Evolutionary conservation across 805 yeast species (phyloP), one percentile per base, ranked within the genome.

Genomic region (Yamadazyma philogaea): DNA sequence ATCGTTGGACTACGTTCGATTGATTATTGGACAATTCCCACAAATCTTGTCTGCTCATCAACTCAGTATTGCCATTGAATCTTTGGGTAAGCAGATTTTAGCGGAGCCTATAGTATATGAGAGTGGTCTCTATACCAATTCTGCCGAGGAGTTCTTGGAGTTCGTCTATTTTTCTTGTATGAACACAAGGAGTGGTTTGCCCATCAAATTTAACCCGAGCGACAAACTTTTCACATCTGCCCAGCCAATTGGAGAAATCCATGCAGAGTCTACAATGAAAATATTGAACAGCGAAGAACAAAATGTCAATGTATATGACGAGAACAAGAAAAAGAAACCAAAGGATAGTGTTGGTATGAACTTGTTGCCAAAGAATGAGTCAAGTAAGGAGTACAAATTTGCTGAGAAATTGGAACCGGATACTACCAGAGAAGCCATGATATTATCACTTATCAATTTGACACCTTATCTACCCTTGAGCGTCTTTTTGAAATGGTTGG

Each of bases 11-110:
- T 83, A 83, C 51, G 56, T 79, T 7, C 65, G 65, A 3, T 60
- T 78, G 16, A 64, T 79, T 1, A 53, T 77, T 7, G 48, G 59
- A 1, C 84, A 83, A 46, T 84, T 81, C 52, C 91, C 91, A 0
- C 45, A 46, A 0, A 52, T 69, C 1, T 51, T 84, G 15, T 76
- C 86, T 0, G 61, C 79, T 3, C 54, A 59, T 7, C 91, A 84
- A 54, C 61, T 81, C 16, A 67, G 68, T 18, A 67, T 81, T 16
- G 87, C 86, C 0, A 61, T 79, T 15, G 80, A 74, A 49, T 72
- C 81, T 0, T 60, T 82, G 21, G 78, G 84, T 0, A 68, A 72
- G 46, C 61, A 59, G 38, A 47, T 65, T 16, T 48, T 70, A 39
- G 54, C 66, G 0, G 48, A 46, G 10, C 63, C 68, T 0, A 37